Conservation (phyloP, 2,329 filamentous ascomycete species). For the Metarhizium album region DNA sequence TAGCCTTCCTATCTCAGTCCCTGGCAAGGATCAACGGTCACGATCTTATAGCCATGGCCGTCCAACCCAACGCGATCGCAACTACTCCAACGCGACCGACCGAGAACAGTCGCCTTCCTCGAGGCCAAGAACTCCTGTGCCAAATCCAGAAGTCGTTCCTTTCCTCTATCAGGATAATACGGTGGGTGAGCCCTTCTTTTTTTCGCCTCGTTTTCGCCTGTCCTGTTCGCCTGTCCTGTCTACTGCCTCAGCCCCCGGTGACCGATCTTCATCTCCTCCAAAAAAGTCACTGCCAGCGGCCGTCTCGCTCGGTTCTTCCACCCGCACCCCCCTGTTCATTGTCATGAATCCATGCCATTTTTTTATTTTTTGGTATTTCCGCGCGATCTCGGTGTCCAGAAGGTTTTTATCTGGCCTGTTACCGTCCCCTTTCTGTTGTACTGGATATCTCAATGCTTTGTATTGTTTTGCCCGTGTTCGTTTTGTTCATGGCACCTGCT, state of each 20-base stretch:
- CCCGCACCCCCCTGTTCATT: too few species aligned
- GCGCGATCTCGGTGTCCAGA: background rate
- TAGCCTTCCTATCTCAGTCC: constrained; percentile 41
- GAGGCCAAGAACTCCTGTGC: constrained; percentile 72
- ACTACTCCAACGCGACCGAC: constrained; percentile 68
- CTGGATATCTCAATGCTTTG: background rate
- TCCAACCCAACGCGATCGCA: constrained; percentile 56
- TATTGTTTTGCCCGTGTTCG: background rate
- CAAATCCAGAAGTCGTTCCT: constrained; percentile 90
- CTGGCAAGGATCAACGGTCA: constrained; percentile 48
- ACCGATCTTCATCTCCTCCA: constrained; percentile 2
- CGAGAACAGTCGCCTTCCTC: constrained; percentile 66
- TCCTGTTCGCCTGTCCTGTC: too few species aligned
- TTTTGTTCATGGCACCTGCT: background rate
- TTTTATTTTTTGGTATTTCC: background rate
- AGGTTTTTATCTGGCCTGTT: background rate
- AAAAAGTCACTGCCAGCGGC: background rate
- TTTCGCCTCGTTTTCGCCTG: background rate
- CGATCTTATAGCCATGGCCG: constrained; percentile 51
- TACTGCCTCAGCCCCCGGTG: background rate
- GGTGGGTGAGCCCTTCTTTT: constrained; percentile 40
- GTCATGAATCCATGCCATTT: constrained; percentile 1
- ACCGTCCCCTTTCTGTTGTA: background rate
- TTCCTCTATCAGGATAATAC: constrained; percentile 82
- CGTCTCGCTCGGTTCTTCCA: background rate